Base-by-base conservation (phyloP, 2,329 filamentous ascomycete species). In the Colletotrichum sublineola region DNA sequence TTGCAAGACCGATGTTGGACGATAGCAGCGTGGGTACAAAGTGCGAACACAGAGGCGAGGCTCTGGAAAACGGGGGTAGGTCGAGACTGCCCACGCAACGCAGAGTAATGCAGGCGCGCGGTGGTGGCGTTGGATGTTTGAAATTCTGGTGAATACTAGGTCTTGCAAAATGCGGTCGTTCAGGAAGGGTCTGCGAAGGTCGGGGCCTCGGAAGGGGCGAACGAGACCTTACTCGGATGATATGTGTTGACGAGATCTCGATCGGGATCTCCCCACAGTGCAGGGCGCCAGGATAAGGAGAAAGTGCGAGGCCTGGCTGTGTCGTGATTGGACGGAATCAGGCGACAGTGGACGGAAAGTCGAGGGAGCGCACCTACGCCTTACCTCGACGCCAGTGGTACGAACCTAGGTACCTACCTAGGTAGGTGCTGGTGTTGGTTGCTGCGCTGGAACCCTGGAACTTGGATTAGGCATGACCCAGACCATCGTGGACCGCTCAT, bases 241-340 rank as follows among this genome's bases (percentile, higher is more conserved):
- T 70, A 57, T 46, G 61, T 61, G 52, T 33, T 31, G 38, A 31
- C 53, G 46, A 58, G 62, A 63, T 67, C 52, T 46, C 50, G 57
- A 71, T 73, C 71, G 48, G 48, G 63, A 73, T 71, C 58, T 12
- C 71, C 63, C 68, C 62, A 63, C 71, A 58, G 67, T 73, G 52
- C 71, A 63, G 53, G 53, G 58, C 70, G 55, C 55, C 55, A 65
- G 46, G 48, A 60, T 53, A 33, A 60, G 53, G 36, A 60, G 58
- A 50, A 50, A 29, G 53, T 63, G 63, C 36, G 24, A 33, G n/a
- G 56, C n/a, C 38, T 24, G 24, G 18, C 42, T 31, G 24, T 36
- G 31, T 46, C 36, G 44, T 53, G 50, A 53, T 63, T 63, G 67
- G 58, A 24, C 33, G 20, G 56, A 61, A 53, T 9, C 44, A 38